Percentiles rank a stretch among this genome's conserved stretches.
Conservation (phyloP, 805 yeast genomes). For the Candida boleticola region DNA sequence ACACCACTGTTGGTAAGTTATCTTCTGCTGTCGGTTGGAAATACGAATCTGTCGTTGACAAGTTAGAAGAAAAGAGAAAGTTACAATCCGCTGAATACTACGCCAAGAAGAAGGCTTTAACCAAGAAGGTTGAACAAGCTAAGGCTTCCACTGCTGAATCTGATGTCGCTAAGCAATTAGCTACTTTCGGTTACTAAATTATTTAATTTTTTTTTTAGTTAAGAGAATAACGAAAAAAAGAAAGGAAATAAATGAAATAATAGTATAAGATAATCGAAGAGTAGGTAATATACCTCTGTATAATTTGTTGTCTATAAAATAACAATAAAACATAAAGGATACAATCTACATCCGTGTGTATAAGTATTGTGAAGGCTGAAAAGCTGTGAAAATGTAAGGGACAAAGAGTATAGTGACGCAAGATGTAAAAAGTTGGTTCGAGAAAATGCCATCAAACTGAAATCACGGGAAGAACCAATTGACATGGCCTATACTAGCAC, state of each 20-base stretch:
- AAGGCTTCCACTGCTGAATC: conserved; percentile 83
- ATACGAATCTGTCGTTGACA: conserved; percentile 96
- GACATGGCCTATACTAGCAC: too few relatives aligned
- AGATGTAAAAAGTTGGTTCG: too few relatives aligned
- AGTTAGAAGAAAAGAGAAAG: conserved; percentile 99
- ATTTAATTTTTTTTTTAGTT: conserved; percentile 5
- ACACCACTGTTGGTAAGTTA: conserved; percentile 96
- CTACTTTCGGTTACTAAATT: conserved; percentile 94
- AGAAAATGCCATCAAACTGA: too few relatives aligned
- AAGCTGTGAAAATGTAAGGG: too few relatives aligned
- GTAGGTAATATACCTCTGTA: not conserved
- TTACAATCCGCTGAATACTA: conserved; percentile 98
- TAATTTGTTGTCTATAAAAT: not conserved
- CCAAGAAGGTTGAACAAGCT: conserved; percentile 89
- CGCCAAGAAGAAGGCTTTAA: conserved; percentile 96
- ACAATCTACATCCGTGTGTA: too few relatives aligned
- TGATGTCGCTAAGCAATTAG: conserved; percentile 89
- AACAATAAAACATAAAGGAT: not conserved
- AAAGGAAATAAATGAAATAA: not conserved
- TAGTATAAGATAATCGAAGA: not conserved
- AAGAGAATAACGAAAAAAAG: not conserved
- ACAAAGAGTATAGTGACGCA: too few relatives aligned
- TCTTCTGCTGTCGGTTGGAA: conserved; percentile 99
- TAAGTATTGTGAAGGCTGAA: too few relatives aligned
- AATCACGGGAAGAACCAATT: too few relatives aligned